Percentiles rank a stretch among this genome's conserved stretches.
Conservation (phyloP, 192 early-diverging fungal genomes). For the Backusella westeae region DNA sequence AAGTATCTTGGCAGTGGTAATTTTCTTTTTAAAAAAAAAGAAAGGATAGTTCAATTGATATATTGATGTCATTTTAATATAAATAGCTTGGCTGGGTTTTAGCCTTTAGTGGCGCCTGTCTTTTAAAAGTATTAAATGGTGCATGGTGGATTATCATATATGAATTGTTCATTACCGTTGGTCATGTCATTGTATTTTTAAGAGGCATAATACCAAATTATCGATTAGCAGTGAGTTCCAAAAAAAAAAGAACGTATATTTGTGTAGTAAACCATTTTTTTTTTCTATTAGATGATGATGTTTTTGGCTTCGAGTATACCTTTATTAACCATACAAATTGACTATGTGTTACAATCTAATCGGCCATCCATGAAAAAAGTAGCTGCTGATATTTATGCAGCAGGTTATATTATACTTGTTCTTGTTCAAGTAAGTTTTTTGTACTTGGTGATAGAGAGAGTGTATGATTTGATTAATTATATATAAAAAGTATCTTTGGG, state of each 20-base stretch:
- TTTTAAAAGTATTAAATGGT: slow-evolving; percentile 19
- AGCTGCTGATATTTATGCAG: slow-evolving; percentile 1
- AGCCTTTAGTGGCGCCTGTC: slow-evolving; percentile 15
- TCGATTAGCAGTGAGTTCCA: slow-evolving; percentile 17
- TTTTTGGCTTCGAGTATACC: slow-evolving; percentile 23
- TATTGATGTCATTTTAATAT: background rate
- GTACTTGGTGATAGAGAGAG: background rate
- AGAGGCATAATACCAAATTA: slow-evolving; percentile 6
- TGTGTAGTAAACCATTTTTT: background rate
- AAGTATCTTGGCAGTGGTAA: background rate
- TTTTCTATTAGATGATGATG: slow-evolving; percentile 13
- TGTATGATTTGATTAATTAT: background rate
- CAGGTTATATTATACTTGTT: slow-evolving; percentile 16
- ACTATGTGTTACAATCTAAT: slow-evolving; percentile 17
- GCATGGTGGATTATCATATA: slow-evolving; percentile 29
- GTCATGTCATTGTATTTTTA: background rate
- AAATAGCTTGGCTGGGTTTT: slow-evolving; percentile 10
- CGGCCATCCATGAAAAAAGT: background rate
- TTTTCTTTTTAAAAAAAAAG: background rate
- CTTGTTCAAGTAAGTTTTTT: slow-evolving; percentile 8
- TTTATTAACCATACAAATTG: slow-evolving; percentile 27
- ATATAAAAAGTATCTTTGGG: slow-evolving; percentile 17
- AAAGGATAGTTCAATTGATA: background rate
- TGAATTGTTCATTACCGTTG: slow-evolving; percentile 8
- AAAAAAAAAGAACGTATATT: background rate